Conservation (phyloP, 2,329 filamentous ascomycete species). For the Didymella segeticola region DNA sequence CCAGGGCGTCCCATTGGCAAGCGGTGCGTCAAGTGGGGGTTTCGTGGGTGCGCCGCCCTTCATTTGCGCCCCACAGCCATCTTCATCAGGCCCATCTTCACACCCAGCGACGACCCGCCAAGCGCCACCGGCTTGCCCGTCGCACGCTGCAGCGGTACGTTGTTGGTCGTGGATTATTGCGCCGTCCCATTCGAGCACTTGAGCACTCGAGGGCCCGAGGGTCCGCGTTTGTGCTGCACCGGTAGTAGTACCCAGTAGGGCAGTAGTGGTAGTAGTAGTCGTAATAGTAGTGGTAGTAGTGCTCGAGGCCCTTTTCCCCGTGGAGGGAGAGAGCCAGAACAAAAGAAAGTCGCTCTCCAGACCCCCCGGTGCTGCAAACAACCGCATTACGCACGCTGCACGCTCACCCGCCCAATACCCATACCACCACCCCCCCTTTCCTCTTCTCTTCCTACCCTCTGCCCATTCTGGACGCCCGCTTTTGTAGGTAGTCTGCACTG, state of each 20-base stretch:
- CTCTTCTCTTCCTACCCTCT: neutral
- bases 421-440: neutral
- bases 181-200: too few relatives aligned
- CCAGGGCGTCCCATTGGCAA: conserved; percentile 22
- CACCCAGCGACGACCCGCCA: conserved; percentile 25
- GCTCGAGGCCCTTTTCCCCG: conserved; percentile 25
- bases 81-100: conserved; percentile 18
- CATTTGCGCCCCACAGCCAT: conserved; percentile 15
- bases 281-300: too few relatives aligned
- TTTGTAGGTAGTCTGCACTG: neutral
- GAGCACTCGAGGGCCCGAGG: conserved; percentile 25
- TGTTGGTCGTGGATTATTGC: conserved; percentile 29
- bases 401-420: neutral
- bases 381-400: conserved; percentile 3
- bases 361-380: conserved; percentile 3
- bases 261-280: too few relatives aligned
- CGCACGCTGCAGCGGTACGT: conserved; percentile 32
- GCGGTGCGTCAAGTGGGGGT: conserved; percentile 24
- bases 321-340: conserved; percentile 21
- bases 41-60: conserved; percentile 29
- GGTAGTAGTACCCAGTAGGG: too few relatives aligned
- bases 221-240: too few relatives aligned
- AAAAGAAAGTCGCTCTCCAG: conserved; percentile 10
- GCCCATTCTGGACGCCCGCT: conserved; percentile 1
- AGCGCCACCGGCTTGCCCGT: conserved; percentile 32